Conservation (phyloP, 1,284 basidiomycete genomes). For the Pseudozyma sp. region DNA sequence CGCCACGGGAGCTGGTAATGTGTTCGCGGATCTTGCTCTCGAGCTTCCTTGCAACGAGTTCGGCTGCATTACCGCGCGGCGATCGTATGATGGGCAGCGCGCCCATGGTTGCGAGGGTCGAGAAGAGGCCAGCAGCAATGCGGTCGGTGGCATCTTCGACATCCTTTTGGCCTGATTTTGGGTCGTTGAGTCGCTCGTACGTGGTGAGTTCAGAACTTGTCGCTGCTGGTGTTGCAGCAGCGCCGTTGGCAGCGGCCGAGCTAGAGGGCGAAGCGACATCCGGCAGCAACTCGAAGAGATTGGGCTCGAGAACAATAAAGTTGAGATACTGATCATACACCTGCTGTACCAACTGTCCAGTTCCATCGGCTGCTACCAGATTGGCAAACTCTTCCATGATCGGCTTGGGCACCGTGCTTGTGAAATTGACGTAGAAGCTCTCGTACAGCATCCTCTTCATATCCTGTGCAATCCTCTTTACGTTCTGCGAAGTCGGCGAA, state of each 20-base stretch:
- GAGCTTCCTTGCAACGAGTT: constrained; percentile 96
- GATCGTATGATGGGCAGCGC: constrained; percentile 94
- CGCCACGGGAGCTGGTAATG: constrained; percentile 76
- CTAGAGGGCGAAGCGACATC: constrained; percentile 62
- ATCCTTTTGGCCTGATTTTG: constrained; percentile 85
- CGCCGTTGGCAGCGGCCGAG: constrained; percentile 24
- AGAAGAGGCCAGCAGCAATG: constrained; percentile 89
- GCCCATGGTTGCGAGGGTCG: constrained; percentile 89
- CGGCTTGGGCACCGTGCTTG: constrained; percentile 86
- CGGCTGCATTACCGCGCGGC: constrained; percentile 94
- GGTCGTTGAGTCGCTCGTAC: constrained; percentile 92
- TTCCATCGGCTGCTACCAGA: constrained; percentile 84
- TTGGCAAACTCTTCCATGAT: constrained; percentile 94
- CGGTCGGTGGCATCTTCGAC: constrained; percentile 95
- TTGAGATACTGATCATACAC: constrained; percentile 84
- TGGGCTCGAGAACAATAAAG: constrained; percentile 92
- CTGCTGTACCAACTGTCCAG: constrained; percentile 74
- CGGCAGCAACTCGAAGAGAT: constrained; percentile 90
- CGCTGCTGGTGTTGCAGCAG: constrained; percentile 36
- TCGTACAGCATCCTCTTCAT: constrained; percentile 90
- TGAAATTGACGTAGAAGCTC: constrained; percentile 93
- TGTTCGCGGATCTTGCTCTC: constrained; percentile 93
- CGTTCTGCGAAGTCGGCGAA: constrained; percentile 86
- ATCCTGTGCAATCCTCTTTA: constrained; percentile 75
- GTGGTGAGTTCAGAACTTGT: constrained; percentile 68